Conservation (phyloP, 2,329 filamentous ascomycete species). For the Alternaria gansuensis region DNA sequence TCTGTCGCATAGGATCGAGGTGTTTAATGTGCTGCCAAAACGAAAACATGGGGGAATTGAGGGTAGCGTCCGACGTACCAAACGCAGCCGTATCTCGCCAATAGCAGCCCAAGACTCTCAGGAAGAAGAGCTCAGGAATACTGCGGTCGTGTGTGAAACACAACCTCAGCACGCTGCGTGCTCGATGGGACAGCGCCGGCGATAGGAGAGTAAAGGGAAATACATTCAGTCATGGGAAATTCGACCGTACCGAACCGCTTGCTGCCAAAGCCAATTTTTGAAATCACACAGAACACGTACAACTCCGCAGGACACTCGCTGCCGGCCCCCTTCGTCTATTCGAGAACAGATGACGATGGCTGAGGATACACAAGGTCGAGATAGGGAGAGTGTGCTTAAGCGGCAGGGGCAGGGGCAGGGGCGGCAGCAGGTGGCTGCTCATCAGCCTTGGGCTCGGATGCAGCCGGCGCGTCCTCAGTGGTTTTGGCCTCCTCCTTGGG, state of each 20-base stretch:
- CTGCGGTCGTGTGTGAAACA: constrained; percentile 29
- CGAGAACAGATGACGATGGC: constrained; percentile 45
- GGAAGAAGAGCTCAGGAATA: constrained; percentile 40
- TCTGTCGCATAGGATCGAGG: constrained; percentile 35
- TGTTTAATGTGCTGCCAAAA: constrained; percentile 43
- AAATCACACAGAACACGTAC: constrained; percentile 51
- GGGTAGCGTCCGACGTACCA: constrained; percentile 47
- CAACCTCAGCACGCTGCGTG: constrained; percentile 34
- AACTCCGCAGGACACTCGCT: constrained; percentile 53
- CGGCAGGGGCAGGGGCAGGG: constrained; percentile 43
- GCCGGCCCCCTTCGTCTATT: constrained; percentile 48
- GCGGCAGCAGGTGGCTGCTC: constrained; percentile 45
- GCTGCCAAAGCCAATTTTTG: constrained; percentile 54
- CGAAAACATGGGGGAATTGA: constrained; percentile 48
- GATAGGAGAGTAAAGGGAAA: constrained; percentile 47
- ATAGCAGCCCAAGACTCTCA: constrained; percentile 32
- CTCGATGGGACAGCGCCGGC: constrained; percentile 38
- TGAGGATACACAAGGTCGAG: constrained; percentile 48
- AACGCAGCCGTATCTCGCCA: constrained; percentile 34
- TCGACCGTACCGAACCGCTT: constrained; percentile 52
- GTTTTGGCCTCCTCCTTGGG: constrained; percentile 71
- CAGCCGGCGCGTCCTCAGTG: constrained; percentile 59
- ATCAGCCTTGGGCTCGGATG: constrained; percentile 46
- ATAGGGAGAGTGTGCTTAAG: constrained; percentile 45
- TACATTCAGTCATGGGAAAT: constrained; percentile 54